Evolutionary conservation across 805 yeast genomes (phyloP).

Genomic region (Henningerozyma blattae): DNA sequence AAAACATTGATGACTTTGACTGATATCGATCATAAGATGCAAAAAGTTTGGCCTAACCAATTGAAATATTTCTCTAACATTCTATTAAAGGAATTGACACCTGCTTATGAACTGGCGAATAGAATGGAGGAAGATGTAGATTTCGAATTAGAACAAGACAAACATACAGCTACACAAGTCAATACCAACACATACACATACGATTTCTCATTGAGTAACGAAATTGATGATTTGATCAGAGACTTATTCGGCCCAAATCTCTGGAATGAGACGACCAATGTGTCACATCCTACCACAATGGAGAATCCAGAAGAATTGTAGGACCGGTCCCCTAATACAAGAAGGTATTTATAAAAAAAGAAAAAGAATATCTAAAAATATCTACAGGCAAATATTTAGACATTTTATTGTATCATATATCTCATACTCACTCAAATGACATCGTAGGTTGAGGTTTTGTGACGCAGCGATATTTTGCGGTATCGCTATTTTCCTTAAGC

Average conservation of each 20-base stretch:
- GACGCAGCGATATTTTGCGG: too few relatives aligned
- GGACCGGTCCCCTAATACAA: too few relatives aligned
- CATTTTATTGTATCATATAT: too few relatives aligned
- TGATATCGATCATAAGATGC: slow-evolving; percentile 2
- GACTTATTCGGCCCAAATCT: slow-evolving; percentile 17
- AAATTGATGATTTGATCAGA: slow-evolving; percentile 25
- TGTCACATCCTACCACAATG: not conserved
- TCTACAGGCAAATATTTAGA: too few relatives aligned
- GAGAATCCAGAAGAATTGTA: too few relatives aligned
- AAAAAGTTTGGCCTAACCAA: slow-evolving; percentile 9
- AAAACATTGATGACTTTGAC: slow-evolving; percentile 1
- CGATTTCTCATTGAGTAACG: slow-evolving; percentile 25
- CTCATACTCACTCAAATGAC: too few relatives aligned
- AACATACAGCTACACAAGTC: slow-evolving; percentile 15
- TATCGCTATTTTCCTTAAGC: too few relatives aligned
- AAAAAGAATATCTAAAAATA: too few relatives aligned
- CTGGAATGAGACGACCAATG: not conserved
- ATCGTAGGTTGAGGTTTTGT: too few relatives aligned
- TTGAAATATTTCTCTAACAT: slow-evolving; percentile 16
- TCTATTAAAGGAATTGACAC: slow-evolving; percentile 15
- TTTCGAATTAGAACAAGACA: slow-evolving; percentile 13
- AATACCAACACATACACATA: slow-evolving; percentile 19
- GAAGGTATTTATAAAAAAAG: too few relatives aligned
- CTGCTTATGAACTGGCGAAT: slow-evolving; percentile 15
- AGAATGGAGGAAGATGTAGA: slow-evolving; percentile 15